phyloP scores from a whole-genome alignment of 1,284 basidiomycete species.

The Sporisorium graminicola region DNA sequence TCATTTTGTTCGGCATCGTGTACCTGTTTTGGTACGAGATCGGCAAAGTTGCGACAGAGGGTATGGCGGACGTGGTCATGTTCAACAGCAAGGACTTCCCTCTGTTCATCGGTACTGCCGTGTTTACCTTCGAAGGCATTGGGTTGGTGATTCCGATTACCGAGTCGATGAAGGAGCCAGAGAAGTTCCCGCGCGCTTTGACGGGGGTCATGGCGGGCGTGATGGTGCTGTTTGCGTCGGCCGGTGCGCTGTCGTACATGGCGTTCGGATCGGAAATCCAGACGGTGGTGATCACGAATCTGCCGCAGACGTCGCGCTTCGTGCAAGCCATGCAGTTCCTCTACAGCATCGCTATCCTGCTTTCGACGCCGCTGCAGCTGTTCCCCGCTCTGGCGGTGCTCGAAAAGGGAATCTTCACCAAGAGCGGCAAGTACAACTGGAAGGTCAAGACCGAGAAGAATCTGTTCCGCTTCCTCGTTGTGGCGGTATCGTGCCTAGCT shows the following conservation, averaged over 20 bases:
- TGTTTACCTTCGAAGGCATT: slow-evolving; percentile 98
- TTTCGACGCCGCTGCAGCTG: slow-evolving; percentile 88
- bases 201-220: slow-evolving; percentile 90
- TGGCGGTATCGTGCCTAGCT: slow-evolving; percentile 80
- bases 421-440: slow-evolving; percentile 82
- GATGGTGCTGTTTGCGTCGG: slow-evolving; percentile 84
- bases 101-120: slow-evolving; percentile 93
- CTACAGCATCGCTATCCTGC: slow-evolving; percentile 81
- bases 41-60: slow-evolving; percentile 48
- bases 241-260: slow-evolving; percentile 88
- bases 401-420: slow-evolving; percentile 91
- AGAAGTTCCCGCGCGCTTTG: slow-evolving; percentile 88
- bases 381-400: slow-evolving; percentile 98
- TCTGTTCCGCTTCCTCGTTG: slow-evolving; percentile 82
- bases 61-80: slow-evolving; percentile 78
- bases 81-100: slow-evolving; percentile 93
- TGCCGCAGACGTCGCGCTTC: slow-evolving; percentile 85
- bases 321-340: slow-evolving; percentile 82
- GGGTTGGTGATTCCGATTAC: slow-evolving; percentile 97
- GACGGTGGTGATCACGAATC: slow-evolving; percentile 94
- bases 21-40: slow-evolving; percentile 70
- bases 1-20: slow-evolving; percentile 85
- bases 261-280: slow-evolving; percentile 89
- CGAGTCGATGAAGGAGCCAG: slow-evolving; percentile 90
- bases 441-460: slow-evolving; percentile 88